Evolutionary conservation across 2,329 filamentous ascomycete species (phyloP).

Genomic region (Penicillium sp.): DNA sequence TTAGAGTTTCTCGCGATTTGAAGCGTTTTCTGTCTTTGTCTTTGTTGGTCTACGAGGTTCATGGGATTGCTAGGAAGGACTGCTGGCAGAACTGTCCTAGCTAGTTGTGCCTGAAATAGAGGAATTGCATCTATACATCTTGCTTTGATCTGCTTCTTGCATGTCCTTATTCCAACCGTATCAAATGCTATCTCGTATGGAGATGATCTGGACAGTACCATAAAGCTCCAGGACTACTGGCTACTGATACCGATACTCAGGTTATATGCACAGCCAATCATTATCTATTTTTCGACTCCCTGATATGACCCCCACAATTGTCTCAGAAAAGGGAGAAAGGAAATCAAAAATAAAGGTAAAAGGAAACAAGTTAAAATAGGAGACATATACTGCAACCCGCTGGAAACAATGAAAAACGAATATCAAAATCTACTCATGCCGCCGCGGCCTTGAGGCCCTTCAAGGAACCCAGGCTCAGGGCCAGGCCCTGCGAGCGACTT

Average conservation of each 20-base stretch:
- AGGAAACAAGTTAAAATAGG: constrained; percentile 15
- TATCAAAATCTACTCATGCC: constrained; percentile 33
- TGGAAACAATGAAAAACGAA: constrained; percentile 19
- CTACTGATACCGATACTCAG: not conserved
- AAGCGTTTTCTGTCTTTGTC: not conserved
- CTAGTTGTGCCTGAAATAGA: not conserved
- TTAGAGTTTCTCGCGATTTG: not conserved
- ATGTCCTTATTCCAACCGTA: not conserved
- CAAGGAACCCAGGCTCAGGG: constrained; percentile 86
- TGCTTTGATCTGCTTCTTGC: not conserved
- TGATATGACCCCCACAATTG: constrained; percentile 31
- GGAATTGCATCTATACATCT: not conserved
- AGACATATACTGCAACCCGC: constrained; percentile 32
- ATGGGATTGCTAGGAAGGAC: not conserved
- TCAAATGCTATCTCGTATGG: not conserved
- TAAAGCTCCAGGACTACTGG: not conserved
- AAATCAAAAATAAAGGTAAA: constrained; percentile 11
- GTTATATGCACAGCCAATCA: constrained; percentile 4
- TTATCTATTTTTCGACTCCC: constrained; percentile 28
- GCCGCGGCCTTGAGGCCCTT: constrained; percentile 82
- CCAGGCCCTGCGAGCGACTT: constrained; percentile 92
- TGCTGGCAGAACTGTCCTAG: not conserved
- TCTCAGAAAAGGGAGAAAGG: constrained; percentile 15
- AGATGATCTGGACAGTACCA: too few relatives aligned
- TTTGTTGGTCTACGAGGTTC: not conserved